These are phyloP conservation scores for Lepidium africanum DNA, from an alignment of 345 rosid genomes.

Conservation along the genomic window DNA sequence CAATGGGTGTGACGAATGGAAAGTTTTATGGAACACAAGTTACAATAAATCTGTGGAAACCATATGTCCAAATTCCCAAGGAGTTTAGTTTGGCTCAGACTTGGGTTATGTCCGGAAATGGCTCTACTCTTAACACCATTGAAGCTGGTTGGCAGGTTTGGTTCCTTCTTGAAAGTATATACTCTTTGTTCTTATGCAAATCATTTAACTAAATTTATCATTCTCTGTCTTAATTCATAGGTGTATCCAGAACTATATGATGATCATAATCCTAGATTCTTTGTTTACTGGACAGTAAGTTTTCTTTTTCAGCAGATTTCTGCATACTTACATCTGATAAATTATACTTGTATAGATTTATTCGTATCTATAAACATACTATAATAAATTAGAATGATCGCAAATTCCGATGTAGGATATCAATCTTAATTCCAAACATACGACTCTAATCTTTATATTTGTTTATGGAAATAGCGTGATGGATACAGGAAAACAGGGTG, in stretches of 20 bases:
- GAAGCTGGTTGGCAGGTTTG: slow-evolving; percentile 75
- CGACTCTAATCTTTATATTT: neutral
- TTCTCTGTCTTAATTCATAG: slow-evolving; percentile 23
- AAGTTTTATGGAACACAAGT: slow-evolving; percentile 50
- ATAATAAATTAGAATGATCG: too few relatives aligned
- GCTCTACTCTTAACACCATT: slow-evolving; percentile 46
- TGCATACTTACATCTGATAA: neutral
- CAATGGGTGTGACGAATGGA: slow-evolving; percentile 41
- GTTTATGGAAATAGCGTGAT: slow-evolving; percentile 33
- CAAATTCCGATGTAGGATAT: too few relatives aligned
- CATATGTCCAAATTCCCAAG: slow-evolving; percentile 43
- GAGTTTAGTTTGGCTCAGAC: slow-evolving; percentile 65
- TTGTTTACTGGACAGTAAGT: slow-evolving; percentile 71
- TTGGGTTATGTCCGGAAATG: slow-evolving; percentile 53
- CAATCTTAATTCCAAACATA: too few relatives aligned
- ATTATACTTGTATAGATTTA: neutral
- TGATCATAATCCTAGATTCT: slow-evolving; percentile 55
- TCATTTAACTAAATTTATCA: neutral
- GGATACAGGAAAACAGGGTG: slow-evolving; percentile 61
- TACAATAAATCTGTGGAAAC: slow-evolving; percentile 55
- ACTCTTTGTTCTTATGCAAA: neutral
- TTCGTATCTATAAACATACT: too few relatives aligned
- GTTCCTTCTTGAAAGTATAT: neutral
- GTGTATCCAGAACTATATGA: slow-evolving; percentile 57
- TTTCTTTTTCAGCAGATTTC: neutral